Percentiles rank a stretch among this genome's conserved stretches.
Evolutionary conservation across 352 stramenopile genomes (phyloP).

Genomic region (Pythium insidiosum): DNA sequence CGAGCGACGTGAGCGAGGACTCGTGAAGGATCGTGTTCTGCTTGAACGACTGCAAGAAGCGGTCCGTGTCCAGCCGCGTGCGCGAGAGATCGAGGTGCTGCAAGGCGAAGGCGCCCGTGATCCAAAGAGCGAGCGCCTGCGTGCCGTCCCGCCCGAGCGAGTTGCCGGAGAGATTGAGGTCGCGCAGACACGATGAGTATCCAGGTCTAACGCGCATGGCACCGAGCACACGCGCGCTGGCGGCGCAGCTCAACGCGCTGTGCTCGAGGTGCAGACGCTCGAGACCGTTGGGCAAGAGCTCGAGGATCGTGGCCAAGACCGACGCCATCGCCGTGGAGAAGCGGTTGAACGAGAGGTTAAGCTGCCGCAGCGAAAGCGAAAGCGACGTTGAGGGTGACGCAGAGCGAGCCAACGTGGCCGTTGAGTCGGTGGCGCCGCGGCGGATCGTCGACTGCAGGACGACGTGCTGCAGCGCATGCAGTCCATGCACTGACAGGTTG

Average conservation of each 20-base stretch:
- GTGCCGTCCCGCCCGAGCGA: constrained; percentile 38
- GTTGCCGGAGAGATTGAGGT: constrained; percentile 63
- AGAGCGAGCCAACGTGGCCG: too few species aligned
- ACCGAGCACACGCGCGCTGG: constrained; percentile 27
- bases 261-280: constrained; percentile 54
- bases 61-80: constrained; percentile 43
- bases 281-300: constrained; percentile 35
- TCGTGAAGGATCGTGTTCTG: constrained; percentile 63
- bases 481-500: constrained; percentile 20
- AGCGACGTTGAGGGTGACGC: too few species aligned
- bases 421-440: neutral
- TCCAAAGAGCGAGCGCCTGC: constrained; percentile 33
- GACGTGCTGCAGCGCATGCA: constrained; percentile 43
- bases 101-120: constrained; percentile 45
- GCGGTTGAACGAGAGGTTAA: constrained; percentile 64
- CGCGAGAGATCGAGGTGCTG: constrained; percentile 50
- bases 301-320: constrained; percentile 35
- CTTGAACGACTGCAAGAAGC: constrained; percentile 44
- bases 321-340: constrained; percentile 43
- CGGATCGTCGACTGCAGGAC: constrained; percentile 46
- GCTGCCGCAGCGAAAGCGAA: constrained; percentile 19
- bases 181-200: constrained; percentile 35
- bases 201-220: constrained; percentile 35
- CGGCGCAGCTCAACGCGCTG: constrained; percentile 23
- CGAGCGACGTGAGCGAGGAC: constrained; percentile 43